Conservation (phyloP, 1,284 basidiomycete species). For the Peniophora sp. region DNA sequence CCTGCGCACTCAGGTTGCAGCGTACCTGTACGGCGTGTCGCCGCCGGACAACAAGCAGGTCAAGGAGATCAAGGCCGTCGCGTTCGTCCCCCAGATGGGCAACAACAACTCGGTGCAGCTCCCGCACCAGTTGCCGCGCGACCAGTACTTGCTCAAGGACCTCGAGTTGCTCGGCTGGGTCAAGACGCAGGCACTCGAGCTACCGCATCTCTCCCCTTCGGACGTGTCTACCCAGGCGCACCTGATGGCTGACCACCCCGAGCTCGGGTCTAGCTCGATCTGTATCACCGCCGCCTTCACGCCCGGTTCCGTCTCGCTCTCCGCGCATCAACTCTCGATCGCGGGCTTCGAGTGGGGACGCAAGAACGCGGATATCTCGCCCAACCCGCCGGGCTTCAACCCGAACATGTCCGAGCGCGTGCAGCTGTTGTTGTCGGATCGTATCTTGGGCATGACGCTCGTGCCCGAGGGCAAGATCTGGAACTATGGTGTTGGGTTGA, state of each 20-base stretch:
- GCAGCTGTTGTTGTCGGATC: constrained; percentile 91
- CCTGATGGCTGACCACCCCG: constrained; percentile 92
- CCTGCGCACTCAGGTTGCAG: constrained; percentile 93
- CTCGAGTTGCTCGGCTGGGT: constrained; percentile 97
- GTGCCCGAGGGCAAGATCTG: constrained; percentile 88
- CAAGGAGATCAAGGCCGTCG: constrained; percentile 97
- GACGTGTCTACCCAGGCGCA: constrained; percentile 97
- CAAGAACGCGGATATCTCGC: constrained; percentile 84
- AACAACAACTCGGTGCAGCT: constrained; percentile 92
- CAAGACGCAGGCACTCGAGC: constrained; percentile 92
- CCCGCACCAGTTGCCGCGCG: constrained; percentile 80
- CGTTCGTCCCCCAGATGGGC: constrained; percentile 94
- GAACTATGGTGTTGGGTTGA: constrained; percentile 91
- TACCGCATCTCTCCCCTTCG: constrained; percentile 86
- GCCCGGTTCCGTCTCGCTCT: constrained; percentile 93
- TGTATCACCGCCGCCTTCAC: constrained; percentile 96
- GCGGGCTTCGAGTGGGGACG: constrained; percentile 98
- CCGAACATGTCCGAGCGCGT: constrained; percentile 97
- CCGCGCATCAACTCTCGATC: constrained; percentile 85
- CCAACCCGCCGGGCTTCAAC: constrained; percentile 88
- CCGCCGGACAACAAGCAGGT: constrained; percentile 97
- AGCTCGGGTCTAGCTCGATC: constrained; percentile 92
- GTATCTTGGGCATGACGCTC: constrained; percentile 85
- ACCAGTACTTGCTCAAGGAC: constrained; percentile 92
- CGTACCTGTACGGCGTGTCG: constrained; percentile 87